Evolutionary conservation across 345 rosid species (phyloP).

Genomic region (Carallia pectinifolia): DNA sequence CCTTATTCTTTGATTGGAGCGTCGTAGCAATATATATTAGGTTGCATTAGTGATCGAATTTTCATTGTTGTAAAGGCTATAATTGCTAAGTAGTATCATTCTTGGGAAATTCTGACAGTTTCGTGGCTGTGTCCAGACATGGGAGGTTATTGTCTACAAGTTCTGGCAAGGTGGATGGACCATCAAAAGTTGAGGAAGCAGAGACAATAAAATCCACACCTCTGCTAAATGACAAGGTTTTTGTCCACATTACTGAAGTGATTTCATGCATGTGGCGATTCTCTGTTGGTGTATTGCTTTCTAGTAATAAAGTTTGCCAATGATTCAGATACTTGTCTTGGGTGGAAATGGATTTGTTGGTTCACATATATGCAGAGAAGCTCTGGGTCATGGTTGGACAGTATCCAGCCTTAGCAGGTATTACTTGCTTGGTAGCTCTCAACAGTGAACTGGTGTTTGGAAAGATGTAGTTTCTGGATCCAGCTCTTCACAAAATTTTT

Average conservation of each 20-base stretch:
- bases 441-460: neutral
- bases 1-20: neutral
- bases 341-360: slow-evolving; percentile 49
- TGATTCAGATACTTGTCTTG: slow-evolving; percentile 36
- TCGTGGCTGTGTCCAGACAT: slow-evolving; percentile 9
- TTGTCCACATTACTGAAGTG: neutral
- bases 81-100: neutral
- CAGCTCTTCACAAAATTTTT: neutral
- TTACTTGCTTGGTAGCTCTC: neutral
- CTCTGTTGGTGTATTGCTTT: neutral
- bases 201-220: slow-evolving; percentile 8
- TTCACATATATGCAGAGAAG: slow-evolving; percentile 37
- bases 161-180: slow-evolving; percentile 10
- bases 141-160: slow-evolving; percentile 29
- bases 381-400: slow-evolving; percentile 27
- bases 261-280: slow-evolving; percentile 1
- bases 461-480: slow-evolving; percentile 3
- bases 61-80: neutral
- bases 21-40: neutral
- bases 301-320: neutral
- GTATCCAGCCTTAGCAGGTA: slow-evolving; percentile 46
- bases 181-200: slow-evolving; percentile 17
- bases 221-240: slow-evolving; percentile 26
- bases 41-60: neutral
- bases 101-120: slow-evolving; percentile 12